Evolutionary conservation across 2,329 filamentous ascomycete species (phyloP).

Genomic region (Pestalotiopsis sp.): DNA sequence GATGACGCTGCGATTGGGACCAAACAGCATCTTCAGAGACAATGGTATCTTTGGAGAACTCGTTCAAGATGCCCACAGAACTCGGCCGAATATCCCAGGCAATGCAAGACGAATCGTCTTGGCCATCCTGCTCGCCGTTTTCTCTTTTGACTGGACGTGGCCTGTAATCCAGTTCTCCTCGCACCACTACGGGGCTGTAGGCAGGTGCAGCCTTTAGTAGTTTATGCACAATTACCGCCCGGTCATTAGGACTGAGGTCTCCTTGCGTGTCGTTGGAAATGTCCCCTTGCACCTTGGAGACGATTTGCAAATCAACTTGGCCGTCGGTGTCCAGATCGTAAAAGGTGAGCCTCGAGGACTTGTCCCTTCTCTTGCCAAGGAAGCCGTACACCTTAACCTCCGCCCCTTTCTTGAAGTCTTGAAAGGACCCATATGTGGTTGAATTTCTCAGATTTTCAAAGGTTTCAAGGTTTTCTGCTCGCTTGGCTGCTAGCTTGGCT

Average conservation of each 20-base stretch:
- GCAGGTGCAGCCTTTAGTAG: slow-evolving; percentile 49
- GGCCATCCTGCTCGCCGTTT: not conserved
- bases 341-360: slow-evolving; percentile 73
- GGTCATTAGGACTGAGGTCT: slow-evolving; percentile 21
- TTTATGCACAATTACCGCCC: slow-evolving; percentile 39
- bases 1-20: slow-evolving; percentile 73
- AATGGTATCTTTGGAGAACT: slow-evolving; percentile 75
- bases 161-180: slow-evolving; percentile 38
- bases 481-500: no score
- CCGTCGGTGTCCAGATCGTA: slow-evolving; percentile 50
- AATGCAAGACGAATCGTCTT: not conserved
- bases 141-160: slow-evolving; percentile 12
- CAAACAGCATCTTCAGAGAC: slow-evolving; percentile 77
- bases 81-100: slow-evolving; percentile 63
- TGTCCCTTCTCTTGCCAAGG: slow-evolving; percentile 67
- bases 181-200: slow-evolving; percentile 56
- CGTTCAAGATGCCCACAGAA: slow-evolving; percentile 69
- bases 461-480: no score
- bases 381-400: slow-evolving; percentile 69
- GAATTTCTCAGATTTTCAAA: no score
- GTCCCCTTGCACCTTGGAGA: slow-evolving; percentile 49
- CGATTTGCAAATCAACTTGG: slow-evolving; percentile 38
- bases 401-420: slow-evolving; percentile 33
- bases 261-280: no score
- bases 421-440: not conserved